These are phyloP conservation scores for Westerdykella aurantiaca DNA, from an alignment of 2,329 filamentous ascomycete species.

Conservation along the genomic window DNA sequence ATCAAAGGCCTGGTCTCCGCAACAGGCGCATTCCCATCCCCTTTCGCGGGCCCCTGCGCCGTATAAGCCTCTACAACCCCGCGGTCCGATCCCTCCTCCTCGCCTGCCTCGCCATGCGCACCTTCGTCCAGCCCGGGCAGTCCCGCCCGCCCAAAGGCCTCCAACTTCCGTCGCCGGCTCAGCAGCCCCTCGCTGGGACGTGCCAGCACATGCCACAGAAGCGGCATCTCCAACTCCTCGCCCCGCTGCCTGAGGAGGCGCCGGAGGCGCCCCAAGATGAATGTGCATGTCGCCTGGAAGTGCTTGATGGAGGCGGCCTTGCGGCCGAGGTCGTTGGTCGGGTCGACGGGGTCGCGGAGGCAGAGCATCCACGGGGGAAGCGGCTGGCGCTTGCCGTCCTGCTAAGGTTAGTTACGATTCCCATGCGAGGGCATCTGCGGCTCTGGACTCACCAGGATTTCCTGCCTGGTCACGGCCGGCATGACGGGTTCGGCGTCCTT, in stretches of 20 bases:
- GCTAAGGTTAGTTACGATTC: slow-evolving; percentile 5
- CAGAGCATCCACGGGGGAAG: slow-evolving; percentile 40
- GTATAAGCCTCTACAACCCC: too few species aligned
- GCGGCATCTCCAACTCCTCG: too few species aligned
- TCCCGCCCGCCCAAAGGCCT: too few species aligned
- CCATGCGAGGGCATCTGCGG: neutral
- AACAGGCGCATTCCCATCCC: too few species aligned
- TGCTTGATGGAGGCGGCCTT: slow-evolving; percentile 47
- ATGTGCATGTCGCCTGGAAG: slow-evolving; percentile 42
- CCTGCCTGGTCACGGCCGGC: slow-evolving; percentile 9
- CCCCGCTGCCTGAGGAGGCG: neutral
- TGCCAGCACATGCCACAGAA: too few species aligned
- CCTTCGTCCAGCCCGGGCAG: too few species aligned
- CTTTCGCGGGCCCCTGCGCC: too few species aligned
- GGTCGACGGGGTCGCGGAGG: slow-evolving; percentile 56
- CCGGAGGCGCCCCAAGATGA: slow-evolving; percentile 6
- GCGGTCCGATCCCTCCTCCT: too few species aligned
- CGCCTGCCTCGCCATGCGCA: too few species aligned
- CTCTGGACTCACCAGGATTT: slow-evolving; percentile 12
- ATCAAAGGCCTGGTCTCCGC: too few species aligned
- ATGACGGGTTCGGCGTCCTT: slow-evolving; percentile 26
- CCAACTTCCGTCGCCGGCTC: too few species aligned
- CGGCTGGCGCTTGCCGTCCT: slow-evolving; percentile 12
- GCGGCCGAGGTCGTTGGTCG: slow-evolving; percentile 52
- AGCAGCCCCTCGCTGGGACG: too few species aligned